Evolutionary conservation across 1,139 yeast genomes (phyloP).

Genomic region (Kurtzmaniella quercitrusa): DNA sequence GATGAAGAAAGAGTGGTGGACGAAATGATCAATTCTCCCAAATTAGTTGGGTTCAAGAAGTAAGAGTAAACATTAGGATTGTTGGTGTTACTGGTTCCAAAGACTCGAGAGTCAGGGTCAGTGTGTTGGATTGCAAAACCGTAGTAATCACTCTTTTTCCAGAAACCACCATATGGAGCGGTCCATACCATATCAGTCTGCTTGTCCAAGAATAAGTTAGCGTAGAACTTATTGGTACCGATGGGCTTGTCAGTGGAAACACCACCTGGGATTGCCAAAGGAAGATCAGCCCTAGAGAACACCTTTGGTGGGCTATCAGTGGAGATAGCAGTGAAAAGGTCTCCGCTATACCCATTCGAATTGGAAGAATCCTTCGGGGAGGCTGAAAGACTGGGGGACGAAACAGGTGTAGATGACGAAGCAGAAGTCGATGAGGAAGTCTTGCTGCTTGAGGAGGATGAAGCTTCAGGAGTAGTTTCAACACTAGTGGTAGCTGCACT

Average conservation of each 20-base stretch:
- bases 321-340: constrained; percentile 48
- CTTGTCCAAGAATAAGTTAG: constrained; percentile 64
- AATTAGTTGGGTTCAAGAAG: constrained; percentile 51
- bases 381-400: constrained; percentile 1
- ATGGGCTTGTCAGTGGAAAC: constrained; percentile 49
- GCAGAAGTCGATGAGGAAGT: constrained; percentile 7
- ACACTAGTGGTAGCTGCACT: constrained; percentile 1
- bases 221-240: constrained; percentile 81
- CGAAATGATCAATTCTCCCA: constrained; percentile 52
- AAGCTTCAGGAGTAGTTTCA: not conserved
- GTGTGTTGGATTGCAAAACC: constrained; percentile 73
- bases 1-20: constrained; percentile 43
- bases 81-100: constrained; percentile 49
- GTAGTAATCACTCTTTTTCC: constrained; percentile 34
- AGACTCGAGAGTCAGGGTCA: constrained; percentile 53
- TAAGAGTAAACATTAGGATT: constrained; percentile 29
- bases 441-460: not conserved
- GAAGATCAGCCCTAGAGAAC: constrained; percentile 44
- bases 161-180: constrained; percentile 80
- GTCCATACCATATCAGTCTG: constrained; percentile 70
- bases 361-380: constrained; percentile 3
- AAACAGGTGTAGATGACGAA: not conserved
- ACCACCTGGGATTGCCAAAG: constrained; percentile 48
- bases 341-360: constrained; percentile 36
- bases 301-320: constrained; percentile 45